A percentile compares a stretch with the other conserved stretches of the same genome.
phyloP scores from a whole-genome alignment of 2,329 filamentous ascomycete genomes.

The Cryphonectria parasitica region DNA sequence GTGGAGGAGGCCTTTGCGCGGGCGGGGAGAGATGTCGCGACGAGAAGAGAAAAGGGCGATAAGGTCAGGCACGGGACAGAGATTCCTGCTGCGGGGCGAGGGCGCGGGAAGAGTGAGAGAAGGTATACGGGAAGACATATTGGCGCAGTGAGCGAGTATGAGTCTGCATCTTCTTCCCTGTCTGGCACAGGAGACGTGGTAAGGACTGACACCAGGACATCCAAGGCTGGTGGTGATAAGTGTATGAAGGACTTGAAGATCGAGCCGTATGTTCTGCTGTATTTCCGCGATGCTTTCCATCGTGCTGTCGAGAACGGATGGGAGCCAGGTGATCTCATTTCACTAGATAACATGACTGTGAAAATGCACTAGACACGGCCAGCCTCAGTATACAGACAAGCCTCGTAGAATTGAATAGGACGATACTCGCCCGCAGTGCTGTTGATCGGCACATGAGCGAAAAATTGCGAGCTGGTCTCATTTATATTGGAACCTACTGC shows the following conservation, averaged over 20 bases:
- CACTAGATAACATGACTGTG: background rate
- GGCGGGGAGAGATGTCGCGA: background rate
- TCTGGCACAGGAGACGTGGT: background rate
- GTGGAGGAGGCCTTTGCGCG: background rate
- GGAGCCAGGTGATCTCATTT: slow-evolving; percentile 4
- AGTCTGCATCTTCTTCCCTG: background rate
- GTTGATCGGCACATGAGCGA: background rate
- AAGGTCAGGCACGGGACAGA: background rate
- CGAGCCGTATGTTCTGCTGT: slow-evolving; percentile 5
- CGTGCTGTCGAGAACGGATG: slow-evolving; percentile 9
- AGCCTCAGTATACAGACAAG: background rate
- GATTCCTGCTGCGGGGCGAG: background rate
- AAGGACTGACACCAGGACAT: background rate
- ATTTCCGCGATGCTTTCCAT: slow-evolving; percentile 15
- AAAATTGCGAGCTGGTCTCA: background rate
- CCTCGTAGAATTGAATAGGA: background rate
- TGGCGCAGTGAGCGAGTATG: background rate
- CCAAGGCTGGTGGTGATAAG: background rate
- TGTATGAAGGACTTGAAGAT: background rate
- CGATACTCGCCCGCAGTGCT: background rate
- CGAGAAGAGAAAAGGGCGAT: background rate
- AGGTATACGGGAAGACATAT: background rate
- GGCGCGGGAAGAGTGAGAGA: background rate
- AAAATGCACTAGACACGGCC: background rate
- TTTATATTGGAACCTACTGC: background rate